Percentiles rank a stretch among this genome's conserved stretches.
Conservation (phyloP, 345 rosid genomes). For the Bretschneidera sinensis region DNA sequence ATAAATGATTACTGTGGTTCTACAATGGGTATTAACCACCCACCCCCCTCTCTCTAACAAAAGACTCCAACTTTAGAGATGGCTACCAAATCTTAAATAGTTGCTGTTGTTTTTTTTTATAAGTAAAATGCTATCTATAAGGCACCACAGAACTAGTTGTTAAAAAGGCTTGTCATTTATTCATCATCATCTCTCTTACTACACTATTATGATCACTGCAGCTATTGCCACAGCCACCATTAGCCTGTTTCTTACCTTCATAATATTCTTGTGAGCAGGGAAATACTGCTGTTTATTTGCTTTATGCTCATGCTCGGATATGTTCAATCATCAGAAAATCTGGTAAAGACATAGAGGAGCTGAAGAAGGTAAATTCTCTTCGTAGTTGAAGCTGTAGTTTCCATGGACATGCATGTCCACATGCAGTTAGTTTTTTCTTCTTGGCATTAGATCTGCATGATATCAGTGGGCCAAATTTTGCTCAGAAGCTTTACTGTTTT, state of each 20-base stretch:
- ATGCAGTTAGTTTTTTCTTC: background rate
- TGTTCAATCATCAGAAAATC: constrained; percentile 95
- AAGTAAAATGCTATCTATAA: too few relatives aligned
- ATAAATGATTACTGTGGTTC: too few relatives aligned
- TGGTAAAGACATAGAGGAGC: constrained; percentile 69
- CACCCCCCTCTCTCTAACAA: too few relatives aligned
- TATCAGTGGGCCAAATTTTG: too few relatives aligned
- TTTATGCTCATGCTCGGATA: constrained; percentile 98
- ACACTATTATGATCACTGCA: background rate
- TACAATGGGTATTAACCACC: too few relatives aligned
- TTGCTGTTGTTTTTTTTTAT: too few relatives aligned
- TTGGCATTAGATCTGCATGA: background rate
- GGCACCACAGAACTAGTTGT: too few relatives aligned
- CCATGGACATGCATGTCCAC: too few relatives aligned
- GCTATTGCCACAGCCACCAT: background rate
- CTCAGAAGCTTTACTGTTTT: too few relatives aligned
- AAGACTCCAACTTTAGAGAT: too few relatives aligned
- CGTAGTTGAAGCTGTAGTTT: background rate
- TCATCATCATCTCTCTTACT: background rate
- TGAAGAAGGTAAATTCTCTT: constrained; percentile 61
- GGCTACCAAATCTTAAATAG: background rate
- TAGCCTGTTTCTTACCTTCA: constrained; percentile 14
- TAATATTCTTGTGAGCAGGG: constrained; percentile 52
- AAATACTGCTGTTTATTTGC: constrained; percentile 91
- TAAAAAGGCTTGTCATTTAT: background rate